Conservation (phyloP, 768 basidiomycete species). For the Boletus reticulatus region DNA sequence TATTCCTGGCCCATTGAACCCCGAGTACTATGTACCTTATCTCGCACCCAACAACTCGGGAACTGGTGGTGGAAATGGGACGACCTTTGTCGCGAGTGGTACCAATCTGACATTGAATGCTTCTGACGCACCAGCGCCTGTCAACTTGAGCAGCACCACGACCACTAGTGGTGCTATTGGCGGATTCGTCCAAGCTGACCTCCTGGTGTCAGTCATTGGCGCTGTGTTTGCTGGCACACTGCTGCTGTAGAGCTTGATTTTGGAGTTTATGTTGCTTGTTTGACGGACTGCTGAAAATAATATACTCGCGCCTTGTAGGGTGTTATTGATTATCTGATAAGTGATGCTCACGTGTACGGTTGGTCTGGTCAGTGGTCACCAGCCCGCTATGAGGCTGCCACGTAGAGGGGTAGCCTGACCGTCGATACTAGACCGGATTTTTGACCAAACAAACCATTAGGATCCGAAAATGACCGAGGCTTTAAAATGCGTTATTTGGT, state of each 20-base stretch:
- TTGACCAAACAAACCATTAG: too few species aligned
- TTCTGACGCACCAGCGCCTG: conserved; percentile 32
- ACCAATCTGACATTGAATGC: conserved; percentile 34
- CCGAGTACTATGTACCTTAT: conserved; percentile 38
- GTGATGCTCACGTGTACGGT: too few species aligned
- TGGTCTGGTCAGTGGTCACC: too few species aligned
- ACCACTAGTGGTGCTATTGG: too few species aligned
- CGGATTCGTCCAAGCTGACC: too few species aligned
- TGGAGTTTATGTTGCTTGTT: not conserved
- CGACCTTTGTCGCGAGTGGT: conserved; percentile 34
- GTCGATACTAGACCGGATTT: too few species aligned
- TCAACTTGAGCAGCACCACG: conserved; percentile 29
- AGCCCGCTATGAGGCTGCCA: too few species aligned
- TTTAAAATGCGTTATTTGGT: too few species aligned
- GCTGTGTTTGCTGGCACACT: conserved; percentile 11
- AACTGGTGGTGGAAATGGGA: conserved; percentile 39
- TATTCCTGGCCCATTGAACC: conserved; percentile 43
- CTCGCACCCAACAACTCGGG: conserved; percentile 36
- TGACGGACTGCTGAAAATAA: conserved; percentile 4
- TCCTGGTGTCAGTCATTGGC: not conserved
- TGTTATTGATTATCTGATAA: too few species aligned
- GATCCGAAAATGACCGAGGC: too few species aligned
- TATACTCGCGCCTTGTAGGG: not conserved
- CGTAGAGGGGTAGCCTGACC: too few species aligned
- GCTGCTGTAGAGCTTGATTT: conserved; percentile 9